phyloP scores from a whole-genome alignment of 805 yeast species.

The Kuraishia capsulata region DNA sequence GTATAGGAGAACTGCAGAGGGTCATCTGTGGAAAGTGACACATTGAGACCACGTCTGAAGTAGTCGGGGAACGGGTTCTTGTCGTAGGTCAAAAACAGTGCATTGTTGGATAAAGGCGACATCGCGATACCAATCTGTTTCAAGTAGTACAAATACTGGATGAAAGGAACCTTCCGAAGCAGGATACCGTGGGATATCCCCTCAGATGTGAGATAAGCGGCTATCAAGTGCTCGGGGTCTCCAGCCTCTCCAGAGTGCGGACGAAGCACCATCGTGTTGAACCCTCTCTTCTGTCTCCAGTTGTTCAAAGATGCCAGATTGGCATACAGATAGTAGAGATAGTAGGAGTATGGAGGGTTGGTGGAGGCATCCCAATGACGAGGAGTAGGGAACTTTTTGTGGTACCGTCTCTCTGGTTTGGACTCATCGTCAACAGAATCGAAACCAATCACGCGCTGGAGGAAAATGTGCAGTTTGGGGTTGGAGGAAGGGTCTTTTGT shows the following conservation, averaged over 20 bases:
- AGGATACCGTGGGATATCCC: constrained; percentile 94
- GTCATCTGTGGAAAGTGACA: constrained; percentile 92
- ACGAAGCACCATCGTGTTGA: constrained; percentile 85
- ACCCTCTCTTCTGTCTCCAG: constrained; percentile 67
- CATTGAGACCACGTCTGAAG: constrained; percentile 89
- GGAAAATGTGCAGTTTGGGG: constrained; percentile 84
- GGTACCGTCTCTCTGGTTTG: constrained; percentile 76
- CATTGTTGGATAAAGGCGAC: constrained; percentile 97
- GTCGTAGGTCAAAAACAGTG: constrained; percentile 89
- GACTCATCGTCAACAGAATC: constrained; percentile 99
- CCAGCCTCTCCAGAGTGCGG: constrained; percentile 99
- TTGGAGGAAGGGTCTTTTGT: constrained; percentile 74
- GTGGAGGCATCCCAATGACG: constrained; percentile 64
- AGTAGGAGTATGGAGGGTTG: constrained; percentile 98
- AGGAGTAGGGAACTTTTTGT: constrained; percentile 80
- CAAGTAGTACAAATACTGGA: constrained; percentile 86
- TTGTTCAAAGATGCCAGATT: constrained; percentile 81
- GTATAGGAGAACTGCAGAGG: constrained; percentile 97
- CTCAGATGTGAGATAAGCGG: constrained; percentile 83
- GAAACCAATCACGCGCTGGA: constrained; percentile 93
- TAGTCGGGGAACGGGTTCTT: constrained; percentile 91
- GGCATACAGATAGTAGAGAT: constrained; percentile 80
- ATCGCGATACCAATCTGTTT: constrained; percentile 97
- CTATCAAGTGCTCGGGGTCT: constrained; percentile 92
- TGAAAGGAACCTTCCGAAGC: constrained; percentile 86